Percentiles rank a stretch among this genome's conserved stretches.
phyloP scores from a whole-genome alignment of 208 protist species.

The Acanthamoeba culbertsoni region DNA sequence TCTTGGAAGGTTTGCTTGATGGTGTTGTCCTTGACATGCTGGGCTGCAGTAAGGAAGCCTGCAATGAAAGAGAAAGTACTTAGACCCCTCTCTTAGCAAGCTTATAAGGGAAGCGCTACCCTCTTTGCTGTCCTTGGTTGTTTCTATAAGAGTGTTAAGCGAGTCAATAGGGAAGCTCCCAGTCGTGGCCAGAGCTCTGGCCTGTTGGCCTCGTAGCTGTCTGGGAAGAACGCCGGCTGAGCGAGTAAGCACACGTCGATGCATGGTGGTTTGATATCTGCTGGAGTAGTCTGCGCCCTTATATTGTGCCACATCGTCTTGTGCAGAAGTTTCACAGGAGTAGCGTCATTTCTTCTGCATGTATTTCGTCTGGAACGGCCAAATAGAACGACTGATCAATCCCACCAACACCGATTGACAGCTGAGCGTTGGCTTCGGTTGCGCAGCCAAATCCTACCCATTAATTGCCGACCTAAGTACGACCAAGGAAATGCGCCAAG shows the following conservation, averaged over 20 bases:
- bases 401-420: no score
- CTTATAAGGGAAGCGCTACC: neutral
- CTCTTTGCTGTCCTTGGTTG: conserved; percentile 27
- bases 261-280: neutral
- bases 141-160: conserved; percentile 24
- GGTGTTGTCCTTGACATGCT: neutral
- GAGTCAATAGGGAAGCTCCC: neutral
- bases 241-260: neutral
- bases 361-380: no score
- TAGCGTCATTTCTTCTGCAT: no score
- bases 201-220: neutral
- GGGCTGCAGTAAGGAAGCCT: neutral
- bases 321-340: neutral
- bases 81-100: no score
- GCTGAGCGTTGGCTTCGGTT: no score
- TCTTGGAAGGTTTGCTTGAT: neutral
- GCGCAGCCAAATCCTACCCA: no score
- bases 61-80: neutral
- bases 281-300: neutral
- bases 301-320: neutral
- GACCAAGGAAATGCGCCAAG: no score
- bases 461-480: no score
- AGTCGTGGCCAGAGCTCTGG: neutral
- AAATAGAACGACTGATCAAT: no score
- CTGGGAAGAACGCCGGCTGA: neutral